Percentiles rank a stretch among this genome's conserved stretches.
Conservation (phyloP, 352 stramenopile species). For the Phytophthora sansomeana region DNA sequence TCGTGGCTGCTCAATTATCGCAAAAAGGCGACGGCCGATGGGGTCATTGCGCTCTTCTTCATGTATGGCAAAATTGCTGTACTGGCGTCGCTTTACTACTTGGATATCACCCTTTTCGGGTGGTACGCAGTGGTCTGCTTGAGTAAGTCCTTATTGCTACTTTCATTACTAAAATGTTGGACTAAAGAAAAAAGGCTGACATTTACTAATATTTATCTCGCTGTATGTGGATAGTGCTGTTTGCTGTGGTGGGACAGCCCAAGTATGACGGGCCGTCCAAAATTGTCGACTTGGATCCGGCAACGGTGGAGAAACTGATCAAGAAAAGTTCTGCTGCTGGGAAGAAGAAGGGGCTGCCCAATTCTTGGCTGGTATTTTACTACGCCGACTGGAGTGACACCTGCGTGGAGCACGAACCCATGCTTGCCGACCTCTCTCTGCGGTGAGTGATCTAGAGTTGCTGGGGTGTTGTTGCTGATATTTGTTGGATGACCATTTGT, state of each 20-base stretch:
- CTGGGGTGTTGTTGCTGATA: not conserved
- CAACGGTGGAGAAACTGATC: slow-evolving; percentile 57
- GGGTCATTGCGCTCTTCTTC: slow-evolving; percentile 71
- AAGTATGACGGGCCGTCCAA: slow-evolving; percentile 74
- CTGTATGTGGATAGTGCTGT: slow-evolving; percentile 53
- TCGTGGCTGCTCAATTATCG: slow-evolving; percentile 77
- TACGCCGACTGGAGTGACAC: slow-evolving; percentile 79
- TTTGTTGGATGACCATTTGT: slow-evolving; percentile 14
- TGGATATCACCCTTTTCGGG: slow-evolving; percentile 67
- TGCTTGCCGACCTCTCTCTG: slow-evolving; percentile 77
- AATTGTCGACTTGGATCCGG: slow-evolving; percentile 53
- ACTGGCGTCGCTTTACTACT: slow-evolving; percentile 70
- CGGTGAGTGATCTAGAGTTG: slow-evolving; percentile 33
- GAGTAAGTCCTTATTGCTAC: slow-evolving; percentile 42
- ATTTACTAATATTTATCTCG: no score
- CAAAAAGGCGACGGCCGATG: slow-evolving; percentile 78
- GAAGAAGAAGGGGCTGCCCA: slow-evolving; percentile 35
- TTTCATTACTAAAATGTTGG: slow-evolving; percentile 2
- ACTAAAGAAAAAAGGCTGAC: no score
- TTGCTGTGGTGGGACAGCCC: slow-evolving; percentile 63
- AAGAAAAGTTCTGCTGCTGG: slow-evolving; percentile 42
- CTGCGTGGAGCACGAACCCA: slow-evolving; percentile 77
- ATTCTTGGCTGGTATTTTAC: slow-evolving; percentile 79
- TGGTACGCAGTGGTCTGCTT: slow-evolving; percentile 70
- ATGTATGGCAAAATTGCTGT: slow-evolving; percentile 73